These are phyloP conservation scores for Aspergillus tubingensis DNA, from an alignment of 2,329 filamentous ascomycete genomes.

Conservation along the genomic window DNA sequence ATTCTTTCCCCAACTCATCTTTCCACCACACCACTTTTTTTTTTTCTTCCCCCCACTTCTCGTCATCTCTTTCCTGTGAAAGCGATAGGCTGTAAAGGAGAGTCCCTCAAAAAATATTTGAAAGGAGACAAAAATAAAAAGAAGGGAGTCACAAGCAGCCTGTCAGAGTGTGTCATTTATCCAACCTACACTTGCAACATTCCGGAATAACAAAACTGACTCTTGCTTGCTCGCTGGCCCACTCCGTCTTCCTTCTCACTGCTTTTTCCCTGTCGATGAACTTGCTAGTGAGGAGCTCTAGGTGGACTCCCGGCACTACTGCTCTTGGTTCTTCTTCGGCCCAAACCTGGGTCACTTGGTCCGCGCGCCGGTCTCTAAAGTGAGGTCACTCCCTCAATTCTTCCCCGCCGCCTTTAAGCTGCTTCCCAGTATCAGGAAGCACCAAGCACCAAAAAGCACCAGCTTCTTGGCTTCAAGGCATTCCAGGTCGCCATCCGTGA, in stretches of 20 bases:
- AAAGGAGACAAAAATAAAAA: too few relatives aligned
- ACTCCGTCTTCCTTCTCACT: background rate
- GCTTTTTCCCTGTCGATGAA: slow-evolving; percentile 21
- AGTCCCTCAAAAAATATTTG: too few relatives aligned
- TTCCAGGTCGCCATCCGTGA: background rate
- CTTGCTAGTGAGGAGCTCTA: slow-evolving; percentile 32
- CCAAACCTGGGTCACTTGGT: slow-evolving; percentile 21
- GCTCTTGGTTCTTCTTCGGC: slow-evolving; percentile 12
- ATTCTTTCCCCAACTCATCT: background rate
- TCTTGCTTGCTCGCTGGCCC: background rate
- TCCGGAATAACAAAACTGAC: too few relatives aligned
- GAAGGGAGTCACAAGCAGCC: background rate
- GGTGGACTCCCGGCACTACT: slow-evolving; percentile 5
- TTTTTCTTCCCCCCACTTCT: background rate
- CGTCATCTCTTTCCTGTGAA: background rate
- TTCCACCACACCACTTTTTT: background rate
- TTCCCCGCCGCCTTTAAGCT: slow-evolving; percentile 14
- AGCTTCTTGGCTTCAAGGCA: background rate
- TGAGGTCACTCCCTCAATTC: slow-evolving; percentile 17
- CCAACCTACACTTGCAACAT: too few relatives aligned
- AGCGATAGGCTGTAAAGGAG: background rate
- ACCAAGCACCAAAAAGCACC: background rate
- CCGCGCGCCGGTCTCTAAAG: slow-evolving; percentile 22
- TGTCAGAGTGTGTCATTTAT: background rate
- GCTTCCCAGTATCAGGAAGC: background rate